Evolutionary conservation across 495 filamentous ascomycete genomes (phyloP), one percentile per base, ranked within the genome.

Genomic region (Elasticomyces elasticus): DNA sequence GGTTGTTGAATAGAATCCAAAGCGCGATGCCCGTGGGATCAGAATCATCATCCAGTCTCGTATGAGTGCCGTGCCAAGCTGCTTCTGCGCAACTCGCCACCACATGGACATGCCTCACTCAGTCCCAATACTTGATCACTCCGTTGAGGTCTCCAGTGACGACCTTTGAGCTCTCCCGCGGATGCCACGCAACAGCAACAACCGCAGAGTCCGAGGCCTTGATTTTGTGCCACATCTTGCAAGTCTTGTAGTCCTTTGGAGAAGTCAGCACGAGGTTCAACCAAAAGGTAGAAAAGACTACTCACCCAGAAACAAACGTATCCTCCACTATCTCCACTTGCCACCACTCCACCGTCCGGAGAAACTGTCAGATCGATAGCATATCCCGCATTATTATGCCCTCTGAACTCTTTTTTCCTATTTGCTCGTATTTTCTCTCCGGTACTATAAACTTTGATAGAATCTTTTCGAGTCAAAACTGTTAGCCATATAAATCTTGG

Each of bases 201-300:
- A 95, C 79, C 13, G 91, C 79, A 3, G 83, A 81, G 41, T 86
- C 83, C 50, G 83, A 79, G 1, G 87, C 89, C 68, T 84, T 74
- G 50, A 98, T 79, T 79, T 97, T 97, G 69, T 92, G 86, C 69
- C 85, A 95, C 87, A 98, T 87, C 71, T 95, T 97, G 63, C 90
- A 89, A 33, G 88, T 95, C 80, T 97, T 98, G 82, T 87, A 97
- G 68, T 96, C 91, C 35, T 40, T 12, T 17, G 35, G 2, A 40
- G 13, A 5, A 5, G 35, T 40, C 35, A 40, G 35, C 13, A 13
- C 15, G 35, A n/a, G n/a, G n/a, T n/a, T n/a, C 13, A 40, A 12
- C 35, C 35, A 15, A 40, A 12, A 40, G 3, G 35, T 2, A 17
- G 13, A 5, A 5, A 3, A 15, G 13, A 5, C 15, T 40, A 13